phyloP scores from a whole-genome alignment of 2,329 filamentous ascomycete species.

The Chaetoscypha palmicola region DNA sequence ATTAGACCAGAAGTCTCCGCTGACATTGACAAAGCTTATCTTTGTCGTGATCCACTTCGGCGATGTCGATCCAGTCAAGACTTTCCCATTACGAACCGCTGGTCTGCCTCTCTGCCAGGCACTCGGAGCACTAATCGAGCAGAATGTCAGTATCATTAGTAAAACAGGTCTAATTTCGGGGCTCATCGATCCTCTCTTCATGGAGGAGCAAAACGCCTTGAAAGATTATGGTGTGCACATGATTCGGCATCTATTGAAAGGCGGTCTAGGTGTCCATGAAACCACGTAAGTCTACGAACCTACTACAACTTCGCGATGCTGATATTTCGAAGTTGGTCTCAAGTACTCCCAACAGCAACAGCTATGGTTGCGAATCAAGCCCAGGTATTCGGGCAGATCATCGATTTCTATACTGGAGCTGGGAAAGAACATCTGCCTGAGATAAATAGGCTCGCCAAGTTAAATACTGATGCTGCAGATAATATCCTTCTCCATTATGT shows the following conservation, averaged over 20 bases:
- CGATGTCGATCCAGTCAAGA: slow-evolving; percentile 56
- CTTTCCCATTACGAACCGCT: slow-evolving; percentile 51
- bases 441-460: slow-evolving; percentile 51
- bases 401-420: slow-evolving; percentile 62
- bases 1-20: slow-evolving; percentile 34
- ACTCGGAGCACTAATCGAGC: slow-evolving; percentile 54
- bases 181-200: slow-evolving; percentile 32
- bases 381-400: slow-evolving; percentile 62
- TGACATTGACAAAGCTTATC: slow-evolving; percentile 40
- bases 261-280: slow-evolving; percentile 53
- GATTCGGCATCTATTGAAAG: neutral
- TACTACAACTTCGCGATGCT: neutral
- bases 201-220: slow-evolving; percentile 21
- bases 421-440: slow-evolving; percentile 50
- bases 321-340: slow-evolving; percentile 38
- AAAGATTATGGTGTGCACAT: neutral
- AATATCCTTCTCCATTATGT: slow-evolving; percentile 59
- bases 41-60: slow-evolving; percentile 62
- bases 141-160: slow-evolving; percentile 47
- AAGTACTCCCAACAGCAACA: slow-evolving; percentile 57
- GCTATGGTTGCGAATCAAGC: slow-evolving; percentile 64
- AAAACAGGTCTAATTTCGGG: neutral
- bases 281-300: slow-evolving; percentile 49
- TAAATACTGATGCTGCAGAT: slow-evolving; percentile 49
- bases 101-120: slow-evolving; percentile 54